These are phyloP conservation scores for Medicago arabica DNA, from an alignment of 306 rosid genomes.

Conservation along the genomic window DNA sequence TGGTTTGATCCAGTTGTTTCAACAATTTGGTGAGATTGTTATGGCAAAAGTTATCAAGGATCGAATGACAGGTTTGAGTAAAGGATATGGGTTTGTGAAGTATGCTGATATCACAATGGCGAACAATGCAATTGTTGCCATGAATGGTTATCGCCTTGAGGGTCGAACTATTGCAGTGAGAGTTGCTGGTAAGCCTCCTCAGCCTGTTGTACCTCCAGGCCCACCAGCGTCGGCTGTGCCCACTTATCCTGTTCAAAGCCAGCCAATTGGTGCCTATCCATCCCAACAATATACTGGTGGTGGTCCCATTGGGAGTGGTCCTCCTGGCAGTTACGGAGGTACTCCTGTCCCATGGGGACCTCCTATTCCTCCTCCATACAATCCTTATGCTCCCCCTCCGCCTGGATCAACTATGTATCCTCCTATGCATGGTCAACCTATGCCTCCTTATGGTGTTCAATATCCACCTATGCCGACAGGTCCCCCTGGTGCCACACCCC, in stretches of 20 bases:
- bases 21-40: slow-evolving; percentile 93
- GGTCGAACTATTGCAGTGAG: slow-evolving; percentile 96
- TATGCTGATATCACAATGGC: slow-evolving; percentile 94
- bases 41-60: slow-evolving; percentile 98
- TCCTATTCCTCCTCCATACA: slow-evolving; percentile 80
- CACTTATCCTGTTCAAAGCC: slow-evolving; percentile 76
- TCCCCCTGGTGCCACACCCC: slow-evolving; percentile 90
- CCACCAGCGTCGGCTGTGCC: slow-evolving; percentile 79
- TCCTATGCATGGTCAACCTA: slow-evolving; percentile 75
- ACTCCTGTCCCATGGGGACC: slow-evolving; percentile 97
- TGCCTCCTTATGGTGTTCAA: slow-evolving; percentile 80
- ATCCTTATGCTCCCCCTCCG: slow-evolving; percentile 85
- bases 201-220: slow-evolving; percentile 87
- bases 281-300: slow-evolving; percentile 86
- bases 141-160: slow-evolving; percentile 95
- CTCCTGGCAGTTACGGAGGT: slow-evolving; percentile 66
- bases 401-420: slow-evolving; percentile 92
- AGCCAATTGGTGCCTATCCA: slow-evolving; percentile 80
- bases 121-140: slow-evolving; percentile 79
- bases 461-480: slow-evolving; percentile 72
- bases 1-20: slow-evolving; percentile 80
- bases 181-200: slow-evolving; percentile 98
- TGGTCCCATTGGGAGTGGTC: slow-evolving; percentile 76
- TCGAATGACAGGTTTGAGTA: slow-evolving; percentile 79
- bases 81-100: slow-evolving; percentile 96